Evolutionary conservation across 2,329 filamentous ascomycete species (phyloP).

Genomic region (Cryphonectria parasitica): DNA sequence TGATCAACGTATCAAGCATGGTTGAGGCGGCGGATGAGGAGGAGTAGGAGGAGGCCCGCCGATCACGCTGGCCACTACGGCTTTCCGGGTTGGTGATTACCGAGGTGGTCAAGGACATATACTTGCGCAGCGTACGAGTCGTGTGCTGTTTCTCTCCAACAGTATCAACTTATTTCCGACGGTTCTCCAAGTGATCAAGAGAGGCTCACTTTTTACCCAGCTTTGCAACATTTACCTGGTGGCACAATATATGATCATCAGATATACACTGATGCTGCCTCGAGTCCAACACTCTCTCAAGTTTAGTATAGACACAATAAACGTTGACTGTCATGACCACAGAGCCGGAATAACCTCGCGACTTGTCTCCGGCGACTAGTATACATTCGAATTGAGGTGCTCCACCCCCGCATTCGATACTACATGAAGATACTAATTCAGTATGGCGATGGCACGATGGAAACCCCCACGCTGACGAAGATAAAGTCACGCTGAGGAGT

Average conservation of each 20-base stretch:
- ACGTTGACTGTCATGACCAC: not conserved
- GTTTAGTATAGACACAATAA: not conserved
- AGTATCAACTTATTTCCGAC: not conserved
- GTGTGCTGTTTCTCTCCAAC: not conserved
- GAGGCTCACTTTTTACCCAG: not conserved
- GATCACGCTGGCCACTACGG: not conserved
- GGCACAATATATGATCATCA: not conserved
- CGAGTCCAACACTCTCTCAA: not conserved
- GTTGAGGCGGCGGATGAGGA: not conserved
- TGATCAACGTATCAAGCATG: not conserved
- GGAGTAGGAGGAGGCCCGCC: not conserved
- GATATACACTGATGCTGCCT: not conserved
- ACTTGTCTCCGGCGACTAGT: not conserved
- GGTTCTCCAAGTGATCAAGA: not conserved
- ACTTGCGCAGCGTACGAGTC: not conserved
- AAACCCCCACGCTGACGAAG: not conserved
- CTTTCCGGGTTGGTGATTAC: slow-evolving; percentile 4
- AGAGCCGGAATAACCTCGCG: not conserved
- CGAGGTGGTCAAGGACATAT: not conserved
- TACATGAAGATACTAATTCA: not conserved
- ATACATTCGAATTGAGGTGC: not conserved
- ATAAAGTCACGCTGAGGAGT: not conserved
- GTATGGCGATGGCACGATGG: not conserved
- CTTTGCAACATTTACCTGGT: not conserved
- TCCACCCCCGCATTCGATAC: not conserved